Base-by-base conservation (phyloP, 768 basidiomycete species). In the Xerocomellus chrysenteron region DNA sequence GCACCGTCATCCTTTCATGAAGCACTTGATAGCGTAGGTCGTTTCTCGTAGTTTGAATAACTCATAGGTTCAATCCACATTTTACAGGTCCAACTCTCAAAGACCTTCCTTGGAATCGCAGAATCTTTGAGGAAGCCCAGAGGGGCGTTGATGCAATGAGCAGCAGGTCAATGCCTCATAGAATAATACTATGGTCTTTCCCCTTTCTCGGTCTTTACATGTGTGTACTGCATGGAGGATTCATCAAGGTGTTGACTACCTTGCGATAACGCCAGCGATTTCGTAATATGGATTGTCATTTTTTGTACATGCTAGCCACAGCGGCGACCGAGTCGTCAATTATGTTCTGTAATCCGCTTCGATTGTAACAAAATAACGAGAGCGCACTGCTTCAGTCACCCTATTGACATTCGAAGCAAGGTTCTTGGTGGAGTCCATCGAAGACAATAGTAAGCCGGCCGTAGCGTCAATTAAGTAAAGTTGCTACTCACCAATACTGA, bases 51-150 rank as follows among this genome's bases (percentile, higher is more conserved):
- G 11, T 36, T 44, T 5, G 26, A 17, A 17, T 14, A 0, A 3
- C 30, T 3, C 8, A 2, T 45, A 5, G 4, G 2, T 17, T 42
- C 2, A 47, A 58, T 48, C 19, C 9, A 30, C 12, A 3, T 55
- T 30, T 24, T 33, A 21, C 56, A 84, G 83, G 73, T 83, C 26
- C 76, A 74, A 54, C 72, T 84, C 12, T 77, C 82, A 1, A 70
- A 80, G 47, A 78, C 83, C 7, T 85, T 85, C 76, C 68, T 83
- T 30, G 76, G 78, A 19, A 76, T 84, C 47, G 83, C 84, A 0
- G 80, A 82, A 54, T 82, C 83, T 0, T 64, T 84, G 69, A 76
- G 73, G 63, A 83, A 77, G 56, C 76, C 82, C 11, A 69, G 83
- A 59, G 82, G 79, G 7, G 73, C 77, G 16, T 63, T 84, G 53